Base-by-base conservation (phyloP, 106 monocot genomes). In the Allium cepa region DNA sequence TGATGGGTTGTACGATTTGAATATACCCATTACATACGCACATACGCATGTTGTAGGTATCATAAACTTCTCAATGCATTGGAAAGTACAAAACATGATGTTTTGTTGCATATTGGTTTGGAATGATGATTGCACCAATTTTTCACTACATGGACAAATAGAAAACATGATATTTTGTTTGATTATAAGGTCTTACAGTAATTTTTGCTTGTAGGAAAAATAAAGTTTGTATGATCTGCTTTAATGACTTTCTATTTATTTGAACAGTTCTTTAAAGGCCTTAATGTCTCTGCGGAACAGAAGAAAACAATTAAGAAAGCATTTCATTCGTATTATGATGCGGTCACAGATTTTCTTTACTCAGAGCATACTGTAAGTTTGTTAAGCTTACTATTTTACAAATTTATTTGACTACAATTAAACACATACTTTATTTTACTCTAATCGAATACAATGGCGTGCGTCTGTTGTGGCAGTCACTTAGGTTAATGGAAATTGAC, bases 271-370 rank as follows among this genome's bases (percentile, higher is more conserved):
- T 92, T 84, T 53, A 97, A 77, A 67, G 92, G 80, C 11, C 84
- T 97, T 12, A 90, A 83, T 76, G 76, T 90, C 51, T 83, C 86
- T 11, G 71, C 67, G 13, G 97, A 97, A 61, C 97, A 97, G 61
- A 97, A 87, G 67, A 92, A 97, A 63, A 71, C 82, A 66, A 92
- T 97, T 64, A 97, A 87, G 86, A 97, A 85, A 79, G 76, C 80
- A 18, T 80, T 97, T 52, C 77, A 84, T 59, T 72, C 80, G 8
- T 97, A 92, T 78, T 92, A 87, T 83, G 97, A 97, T 79, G 76
- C 97, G 56, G 87, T 90, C 18, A 48, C 84, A 59, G 97, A 97
- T 72, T 76, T 97, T n/a, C 92, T 97, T 58, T 89, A 84, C 3
- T 84, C 87, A 18, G 97, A 97, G 63, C 92, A 97, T 75, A 73